Evolutionary conservation across 768 basidiomycete genomes (phyloP), one percentile per base, ranked within the genome.

Genomic region (Suillus brevipes): DNA sequence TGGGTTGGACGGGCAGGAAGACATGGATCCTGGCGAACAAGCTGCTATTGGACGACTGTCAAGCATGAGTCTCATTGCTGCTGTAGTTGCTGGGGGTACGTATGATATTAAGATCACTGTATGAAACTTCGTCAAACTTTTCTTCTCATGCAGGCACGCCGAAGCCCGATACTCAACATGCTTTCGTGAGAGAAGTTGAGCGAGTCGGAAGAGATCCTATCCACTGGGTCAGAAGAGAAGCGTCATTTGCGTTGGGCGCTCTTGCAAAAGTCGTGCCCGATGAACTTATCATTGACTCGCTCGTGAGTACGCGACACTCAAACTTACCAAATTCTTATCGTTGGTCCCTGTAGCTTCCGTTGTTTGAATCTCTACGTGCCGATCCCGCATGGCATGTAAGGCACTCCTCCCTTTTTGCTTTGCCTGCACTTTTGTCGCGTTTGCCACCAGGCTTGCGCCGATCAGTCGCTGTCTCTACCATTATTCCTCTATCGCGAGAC

Each of bases 61-160:
- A 6, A 94, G 94, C 70, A 95, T 97, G 94, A 94, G 92, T 73
- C 79, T 97, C 60, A 92, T 97, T 81, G 95, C 95, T 45, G 89
- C 93, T 9, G 87, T 95, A 14, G 86, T 91, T 37, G 92, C 94
- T 34, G 88, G 87, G 67, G 89, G 90, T 91, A 74, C 73, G 84
- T 80, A 60, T 65, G 63, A 61, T 65, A 9, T 55, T 38, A 47
- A 49, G 8, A 60, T 43, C 64, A 23, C 31, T 31, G 31, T 31
- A 31, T 67, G 60, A 60, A 53, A 60, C 57, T 64, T 60, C 50
- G 37, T 66, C 42, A 23, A 36, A 68, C 31, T 55, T 42, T 38
- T 65, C 47, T 43, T 62, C 42, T 23, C 64, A 36, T 64, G 53
- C 65, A 90, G 89, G 87, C 55, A 80, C 82, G 3, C 71, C 90